Percentiles rank a stretch among this genome's conserved stretches.
Conservation (phyloP, 1,139 yeast species). For the Blastobotrys indianensis region DNA sequence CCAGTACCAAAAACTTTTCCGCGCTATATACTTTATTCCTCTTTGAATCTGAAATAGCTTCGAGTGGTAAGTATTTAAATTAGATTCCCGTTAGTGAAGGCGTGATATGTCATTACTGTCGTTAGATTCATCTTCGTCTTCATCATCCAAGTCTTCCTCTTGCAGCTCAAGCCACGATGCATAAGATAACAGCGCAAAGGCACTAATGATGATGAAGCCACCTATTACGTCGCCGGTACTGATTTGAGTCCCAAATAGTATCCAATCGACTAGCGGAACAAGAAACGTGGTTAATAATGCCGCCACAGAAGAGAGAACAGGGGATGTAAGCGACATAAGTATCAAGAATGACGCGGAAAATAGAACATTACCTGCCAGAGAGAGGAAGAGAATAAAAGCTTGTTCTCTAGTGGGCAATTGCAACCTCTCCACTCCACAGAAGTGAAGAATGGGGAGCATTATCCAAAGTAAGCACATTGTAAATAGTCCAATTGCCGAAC, state of each 20-base stretch:
- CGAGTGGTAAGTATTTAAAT: neutral
- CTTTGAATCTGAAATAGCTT: no score
- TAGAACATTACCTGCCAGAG: slow-evolving; percentile 53
- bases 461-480: slow-evolving; percentile 50
- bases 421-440: slow-evolving; percentile 55
- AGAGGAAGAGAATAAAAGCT: slow-evolving; percentile 41
- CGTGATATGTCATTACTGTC: neutral
- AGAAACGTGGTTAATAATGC: slow-evolving; percentile 71
- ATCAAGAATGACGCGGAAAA: slow-evolving; percentile 72
- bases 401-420: slow-evolving; percentile 44
- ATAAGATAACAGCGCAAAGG: slow-evolving; percentile 61
- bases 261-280: slow-evolving; percentile 76
- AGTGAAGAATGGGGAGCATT: slow-evolving; percentile 46
- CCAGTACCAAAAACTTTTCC: neutral
- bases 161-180: slow-evolving; percentile 70
- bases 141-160: slow-evolving; percentile 46
- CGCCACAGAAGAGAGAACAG: slow-evolving; percentile 79
- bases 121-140: slow-evolving; percentile 34
- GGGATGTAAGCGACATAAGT: slow-evolving; percentile 78
- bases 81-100: neutral
- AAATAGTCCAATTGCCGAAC: slow-evolving; percentile 53
- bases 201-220: slow-evolving; percentile 44
- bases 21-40: neutral
- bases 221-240: slow-evolving; percentile 36
- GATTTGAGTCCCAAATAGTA: slow-evolving; percentile 51